Evolutionary conservation across 164 flowering plant species (phyloP).

Genomic region (Tetrastigma voinierianum): DNA sequence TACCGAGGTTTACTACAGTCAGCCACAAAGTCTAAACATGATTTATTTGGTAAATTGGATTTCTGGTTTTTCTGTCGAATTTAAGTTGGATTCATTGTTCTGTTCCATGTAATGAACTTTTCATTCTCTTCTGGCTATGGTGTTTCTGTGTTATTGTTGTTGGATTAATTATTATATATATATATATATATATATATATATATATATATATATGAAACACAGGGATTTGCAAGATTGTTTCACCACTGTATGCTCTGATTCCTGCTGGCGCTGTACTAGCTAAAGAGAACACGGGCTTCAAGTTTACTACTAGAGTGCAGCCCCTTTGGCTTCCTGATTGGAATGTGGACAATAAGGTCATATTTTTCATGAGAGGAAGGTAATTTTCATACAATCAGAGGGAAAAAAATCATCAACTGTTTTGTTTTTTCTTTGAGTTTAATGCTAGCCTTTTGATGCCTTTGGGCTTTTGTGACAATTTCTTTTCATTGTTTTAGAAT

Average conservation of each 20-base stretch:
- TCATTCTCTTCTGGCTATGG: not conserved
- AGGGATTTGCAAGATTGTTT: slow-evolving; percentile 35
- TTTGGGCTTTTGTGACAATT: not conserved
- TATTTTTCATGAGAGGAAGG: slow-evolving; percentile 4
- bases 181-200: no score
- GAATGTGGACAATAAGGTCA: slow-evolving; percentile 15
- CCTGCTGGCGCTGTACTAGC: slow-evolving; percentile 23
- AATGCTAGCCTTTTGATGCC: no score
- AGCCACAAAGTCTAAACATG: no score
- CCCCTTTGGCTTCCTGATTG: slow-evolving; percentile 24
- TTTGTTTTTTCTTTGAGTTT: no score
- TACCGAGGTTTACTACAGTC: no score
- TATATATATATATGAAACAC: not conserved
- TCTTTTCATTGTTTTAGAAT: not conserved
- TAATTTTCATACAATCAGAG: not conserved
- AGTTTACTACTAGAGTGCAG: slow-evolving; percentile 21
- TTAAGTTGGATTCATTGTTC: no score
- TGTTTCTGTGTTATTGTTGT: not conserved
- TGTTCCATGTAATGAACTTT: no score
- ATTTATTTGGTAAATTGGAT: not conserved
- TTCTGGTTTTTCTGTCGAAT: not conserved
- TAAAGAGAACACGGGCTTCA: slow-evolving; percentile 12
- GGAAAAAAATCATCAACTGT: no score
- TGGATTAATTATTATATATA: no score
- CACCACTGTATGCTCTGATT: slow-evolving; percentile 24